Base-by-base conservation (phyloP, 495 filamentous ascomycete species). In the Trichoderma orchidacearum region DNA sequence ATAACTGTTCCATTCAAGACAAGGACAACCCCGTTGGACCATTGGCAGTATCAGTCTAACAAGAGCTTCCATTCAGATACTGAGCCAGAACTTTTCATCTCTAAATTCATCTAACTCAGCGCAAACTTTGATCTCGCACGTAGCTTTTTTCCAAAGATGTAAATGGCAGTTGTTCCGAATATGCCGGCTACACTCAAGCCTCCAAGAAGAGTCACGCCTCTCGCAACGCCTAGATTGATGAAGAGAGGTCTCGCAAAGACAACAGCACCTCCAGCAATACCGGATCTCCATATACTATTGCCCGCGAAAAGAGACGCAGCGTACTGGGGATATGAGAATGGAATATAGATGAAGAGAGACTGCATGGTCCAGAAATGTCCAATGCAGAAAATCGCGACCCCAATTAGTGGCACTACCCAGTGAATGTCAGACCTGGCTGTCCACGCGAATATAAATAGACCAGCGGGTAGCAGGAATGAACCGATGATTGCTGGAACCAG, bases 371-470 rank as follows among this genome's bases (percentile, higher is more conserved):
- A 41, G 36, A 41, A 41, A 7, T 41, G 36, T 17, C 36, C 36
- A 21, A 41, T 17, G 21, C 48, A 48, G 55, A 84, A 82, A 3
- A 78, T 60, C 34, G 72, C 76, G n/a, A 80, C 69, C 21, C 36
- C 36, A 18, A 85, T 57, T 56, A 85, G 80, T 5, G 82, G 64
- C 81, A 84, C 0, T 78, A 81, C 0, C 79, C 81, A n/a, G 84
- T 67, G 1, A 30, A 51, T 51, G 23, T n/a, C 28, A 77, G 82
- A 30, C 69, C 76, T 76, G 73, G 53, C 86, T 82, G 59, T 85
- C 76, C 59, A 61, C 13, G 48, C 59, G 21, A 61, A 58, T 18
- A 51, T 57, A 3, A 61, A 31, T 0, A 61, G 51, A 2, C 48
- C 55, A 13, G 35, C 13, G 9, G 59, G 59, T 2, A 57, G n/a